These are phyloP conservation scores for Xylaria sp. DNA, from an alignment of 2,329 filamentous ascomycete species.

Conservation along the genomic window DNA sequence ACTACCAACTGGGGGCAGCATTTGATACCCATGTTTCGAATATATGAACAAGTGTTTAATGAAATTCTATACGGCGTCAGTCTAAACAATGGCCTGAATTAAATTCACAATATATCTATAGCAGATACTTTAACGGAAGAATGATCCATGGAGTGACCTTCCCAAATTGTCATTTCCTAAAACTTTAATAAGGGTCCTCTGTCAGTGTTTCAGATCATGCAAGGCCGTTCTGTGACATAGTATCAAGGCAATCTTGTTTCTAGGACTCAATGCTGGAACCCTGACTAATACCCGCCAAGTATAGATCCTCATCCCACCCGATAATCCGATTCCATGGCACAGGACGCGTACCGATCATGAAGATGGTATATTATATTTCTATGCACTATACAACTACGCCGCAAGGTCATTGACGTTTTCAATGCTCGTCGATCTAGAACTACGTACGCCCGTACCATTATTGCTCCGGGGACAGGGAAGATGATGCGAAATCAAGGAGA, in stretches of 20 bases:
- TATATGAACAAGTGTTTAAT: slow-evolving; percentile 25
- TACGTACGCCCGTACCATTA: not conserved
- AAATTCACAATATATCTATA: not conserved
- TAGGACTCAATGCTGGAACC: slow-evolving; percentile 13
- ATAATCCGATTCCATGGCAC: slow-evolving; percentile 14
- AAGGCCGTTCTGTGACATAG: slow-evolving; percentile 10
- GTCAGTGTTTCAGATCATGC: slow-evolving; percentile 27
- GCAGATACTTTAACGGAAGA: not conserved
- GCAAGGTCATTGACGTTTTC: not conserved
- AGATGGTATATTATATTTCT: slow-evolving; percentile 10
- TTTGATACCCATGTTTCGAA: slow-evolving; percentile 45
- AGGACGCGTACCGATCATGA: slow-evolving; percentile 13
- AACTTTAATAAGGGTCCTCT: slow-evolving; percentile 2
- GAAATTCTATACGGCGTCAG: not conserved
- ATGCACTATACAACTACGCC: slow-evolving; percentile 20
- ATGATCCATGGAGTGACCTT: not conserved
- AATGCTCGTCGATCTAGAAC: not conserved
- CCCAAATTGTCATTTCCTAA: slow-evolving; percentile 16
- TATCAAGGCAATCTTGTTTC: not conserved
- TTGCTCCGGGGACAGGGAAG: not conserved
- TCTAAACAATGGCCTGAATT: not conserved
- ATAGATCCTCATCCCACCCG: slow-evolving; percentile 30
- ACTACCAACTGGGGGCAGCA: slow-evolving; percentile 30
- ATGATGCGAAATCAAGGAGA: not conserved
- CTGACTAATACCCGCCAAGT: slow-evolving; percentile 17